phyloP scores from a whole-genome alignment of 2,329 filamentous ascomycete genomes.

The Trichoderma guizhouense region DNA sequence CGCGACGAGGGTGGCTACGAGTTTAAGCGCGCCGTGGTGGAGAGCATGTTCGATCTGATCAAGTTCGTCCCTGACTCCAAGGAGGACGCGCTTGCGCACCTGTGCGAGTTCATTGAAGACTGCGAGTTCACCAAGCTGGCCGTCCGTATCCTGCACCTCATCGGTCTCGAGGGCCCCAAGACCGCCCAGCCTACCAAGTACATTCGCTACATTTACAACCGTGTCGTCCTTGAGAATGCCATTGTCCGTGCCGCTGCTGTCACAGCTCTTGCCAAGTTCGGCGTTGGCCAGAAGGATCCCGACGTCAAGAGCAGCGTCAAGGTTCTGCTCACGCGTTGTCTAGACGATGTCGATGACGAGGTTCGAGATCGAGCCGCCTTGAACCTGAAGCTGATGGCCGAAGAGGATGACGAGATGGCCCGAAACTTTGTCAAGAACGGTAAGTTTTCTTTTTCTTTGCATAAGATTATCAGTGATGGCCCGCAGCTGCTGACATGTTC shows the following conservation, averaged over 20 bases:
- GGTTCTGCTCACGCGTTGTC: conserved; percentile 85
- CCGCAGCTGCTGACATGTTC: not conserved
- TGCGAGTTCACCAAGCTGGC: conserved; percentile 99
- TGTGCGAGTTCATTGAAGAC: conserved; percentile 99
- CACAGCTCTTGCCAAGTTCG: conserved; percentile 93
- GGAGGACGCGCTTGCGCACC: conserved; percentile 80
- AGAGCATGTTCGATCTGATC: conserved; percentile 99
- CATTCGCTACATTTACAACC: conserved; percentile 98
- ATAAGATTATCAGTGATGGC: conserved; percentile 14
- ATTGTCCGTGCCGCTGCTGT: conserved; percentile 93
- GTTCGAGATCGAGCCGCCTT: conserved; percentile 92
- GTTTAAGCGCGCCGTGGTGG: conserved; percentile 95
- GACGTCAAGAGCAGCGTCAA: conserved; percentile 96
- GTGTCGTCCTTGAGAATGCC: conserved; percentile 94
- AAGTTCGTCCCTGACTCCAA: conserved; percentile 93
- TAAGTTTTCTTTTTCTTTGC: conserved; percentile 35
- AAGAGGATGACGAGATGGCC: conserved; percentile 86
- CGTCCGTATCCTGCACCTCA: conserved; percentile 88
- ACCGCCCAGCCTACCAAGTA: conserved; percentile 97
- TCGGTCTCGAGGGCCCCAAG: conserved; percentile 92
- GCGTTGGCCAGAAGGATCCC: conserved; percentile 90
- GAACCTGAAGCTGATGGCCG: conserved; percentile 86
- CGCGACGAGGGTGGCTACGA: conserved; percentile 97
- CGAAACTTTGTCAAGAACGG: conserved; percentile 89
- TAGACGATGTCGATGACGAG: conserved; percentile 97